A percentile compares a stretch with the other conserved stretches of the same genome.
These are phyloP conservation scores for Lactarius pseudohatsudake DNA, from an alignment of 768 basidiomycete genomes.

Conservation along the genomic window DNA sequence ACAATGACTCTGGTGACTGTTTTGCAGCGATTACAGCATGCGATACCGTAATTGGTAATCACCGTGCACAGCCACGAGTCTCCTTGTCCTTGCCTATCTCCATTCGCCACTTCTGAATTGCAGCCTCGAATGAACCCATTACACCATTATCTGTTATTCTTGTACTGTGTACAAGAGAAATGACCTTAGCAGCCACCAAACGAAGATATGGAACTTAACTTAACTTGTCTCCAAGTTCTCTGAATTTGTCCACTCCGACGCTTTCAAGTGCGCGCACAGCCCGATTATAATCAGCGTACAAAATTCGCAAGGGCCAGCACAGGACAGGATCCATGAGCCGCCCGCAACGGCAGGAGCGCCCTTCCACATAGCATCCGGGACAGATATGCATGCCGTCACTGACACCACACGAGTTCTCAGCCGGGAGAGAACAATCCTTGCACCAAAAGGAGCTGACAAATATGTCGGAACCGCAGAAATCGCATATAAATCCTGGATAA, in stretches of 20 bases:
- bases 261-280: conserved; percentile 37
- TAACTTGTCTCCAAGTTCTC: conserved; percentile 14
- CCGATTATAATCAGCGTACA: conserved; percentile 46
- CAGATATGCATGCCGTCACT: conserved; percentile 59
- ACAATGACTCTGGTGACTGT: conserved; percentile 37
- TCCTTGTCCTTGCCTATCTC: conserved; percentile 1
- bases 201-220: conserved; percentile 11
- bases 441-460: conserved; percentile 84
- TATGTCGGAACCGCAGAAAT: conserved; percentile 80
- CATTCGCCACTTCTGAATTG: conserved; percentile 20
- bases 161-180: neutral
- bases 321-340: conserved; percentile 58
- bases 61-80: neutral
- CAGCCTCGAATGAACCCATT: conserved; percentile 29
- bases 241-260: conserved; percentile 9
- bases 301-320: conserved; percentile 47
- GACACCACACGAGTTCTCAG: conserved; percentile 20
- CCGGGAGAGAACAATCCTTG: conserved; percentile 38
- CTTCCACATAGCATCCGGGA: conserved; percentile 73
- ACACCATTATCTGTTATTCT: neutral
- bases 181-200: neutral
- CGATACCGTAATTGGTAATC: neutral
- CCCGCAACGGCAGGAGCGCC: conserved; percentile 65
- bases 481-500: conserved; percentile 49
- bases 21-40: conserved; percentile 34